Evolutionary conservation across 169 alveolate genomes (phyloP).

Genomic region (Fabrea salina): DNA sequence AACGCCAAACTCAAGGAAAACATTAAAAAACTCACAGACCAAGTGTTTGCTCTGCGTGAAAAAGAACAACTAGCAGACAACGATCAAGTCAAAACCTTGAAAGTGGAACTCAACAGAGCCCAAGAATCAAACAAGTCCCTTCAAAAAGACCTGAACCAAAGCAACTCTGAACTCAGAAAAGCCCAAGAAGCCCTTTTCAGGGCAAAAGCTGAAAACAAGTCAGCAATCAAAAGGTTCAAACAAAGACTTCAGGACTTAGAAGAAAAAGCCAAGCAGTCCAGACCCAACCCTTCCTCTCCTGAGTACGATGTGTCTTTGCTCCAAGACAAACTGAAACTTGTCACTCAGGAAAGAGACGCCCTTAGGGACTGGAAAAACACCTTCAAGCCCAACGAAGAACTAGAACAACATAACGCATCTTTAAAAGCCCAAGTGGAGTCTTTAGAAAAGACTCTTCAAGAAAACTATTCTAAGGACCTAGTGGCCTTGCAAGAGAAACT

Average conservation of each 20-base stretch:
- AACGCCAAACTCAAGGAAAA: not conserved
- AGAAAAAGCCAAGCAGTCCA: not conserved
- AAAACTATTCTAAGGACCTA: too few species aligned
- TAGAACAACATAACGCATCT: too few species aligned
- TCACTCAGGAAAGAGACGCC: not conserved
- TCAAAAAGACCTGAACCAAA: not conserved
- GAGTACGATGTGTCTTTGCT: not conserved
- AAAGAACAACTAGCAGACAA: not conserved
- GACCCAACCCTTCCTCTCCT: not conserved
- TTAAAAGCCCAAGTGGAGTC: too few species aligned
- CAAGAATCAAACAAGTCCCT: not conserved
- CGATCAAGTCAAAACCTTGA: not conserved
- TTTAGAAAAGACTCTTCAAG: too few species aligned
- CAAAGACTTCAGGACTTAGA: not conserved
- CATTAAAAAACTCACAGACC: not conserved
- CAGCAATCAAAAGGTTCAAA: not conserved
- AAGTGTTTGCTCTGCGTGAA: not conserved
- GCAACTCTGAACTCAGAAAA: not conserved
- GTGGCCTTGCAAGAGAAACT: too few species aligned
- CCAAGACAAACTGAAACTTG: not conserved
- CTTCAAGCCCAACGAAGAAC: too few species aligned
- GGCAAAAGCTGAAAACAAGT: not conserved
- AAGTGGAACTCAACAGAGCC: not conserved
- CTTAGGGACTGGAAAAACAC: conserved; percentile 14
- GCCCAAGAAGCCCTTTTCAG: not conserved